Base-by-base conservation (phyloP, 75 land plant species). In the Cupressus sempervirens region DNA sequence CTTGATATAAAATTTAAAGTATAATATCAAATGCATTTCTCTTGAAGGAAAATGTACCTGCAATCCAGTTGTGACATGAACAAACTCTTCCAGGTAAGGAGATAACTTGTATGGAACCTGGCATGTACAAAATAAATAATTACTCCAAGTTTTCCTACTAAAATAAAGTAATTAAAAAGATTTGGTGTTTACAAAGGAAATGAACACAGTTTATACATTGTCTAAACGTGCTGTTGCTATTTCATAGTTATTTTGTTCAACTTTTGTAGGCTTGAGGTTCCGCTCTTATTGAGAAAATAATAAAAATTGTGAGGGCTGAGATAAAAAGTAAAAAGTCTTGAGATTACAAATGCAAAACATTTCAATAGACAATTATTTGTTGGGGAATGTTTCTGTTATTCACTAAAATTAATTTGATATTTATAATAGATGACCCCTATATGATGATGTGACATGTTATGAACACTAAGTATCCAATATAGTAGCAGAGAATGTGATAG, bases 41-140 rank as follows among this genome's bases (percentile, higher is more conserved):
- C 23, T 62, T 62, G 65, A 23, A 23, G 20, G 23, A 62, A 62
- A 62, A 62, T n/a, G 2, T 86, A 95, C 99, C 97, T 97, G 99
- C 91, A 95, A 89, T 7, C 99, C 97, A 58, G 91, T 88, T 87
- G 83, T 89, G 34, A 97, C 36, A 70, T 93, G 93, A 54, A 97
- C 89, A 93, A 97, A 97, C 72, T 95, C 95, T 84, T 90, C 88
- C 88, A 91, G 72, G 70, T 87, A 84, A 26, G 80, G 76, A 35
- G 99, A 97, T 45, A 85, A 88, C 77, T 91, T 92, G 85, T 92
- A 83, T 12, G 90, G 86, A 32, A 97, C 99, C 99, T 97, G 90
- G 90, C 79, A 85, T 70, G 48, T 15, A 77, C 81, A 81, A 67
- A 30, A 86, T 56, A 16, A 56, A 32, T 53, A 54, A 46, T 26